Evolutionary conservation across 352 stramenopile species (phyloP).

Genomic region (Phytophthora constricta): DNA sequence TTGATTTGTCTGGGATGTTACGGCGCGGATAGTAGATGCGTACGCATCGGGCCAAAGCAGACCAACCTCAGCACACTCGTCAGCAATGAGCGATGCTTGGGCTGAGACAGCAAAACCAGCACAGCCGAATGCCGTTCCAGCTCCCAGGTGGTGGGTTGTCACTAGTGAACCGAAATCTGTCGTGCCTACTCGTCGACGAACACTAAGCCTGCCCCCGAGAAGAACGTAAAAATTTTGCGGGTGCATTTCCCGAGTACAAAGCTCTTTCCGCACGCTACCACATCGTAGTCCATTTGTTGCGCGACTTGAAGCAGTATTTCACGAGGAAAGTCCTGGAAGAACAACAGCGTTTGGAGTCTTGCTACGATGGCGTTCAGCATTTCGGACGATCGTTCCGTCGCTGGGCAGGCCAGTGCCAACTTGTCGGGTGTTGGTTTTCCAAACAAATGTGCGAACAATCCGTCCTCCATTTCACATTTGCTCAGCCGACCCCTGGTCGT

Average conservation of each 20-base stretch:
- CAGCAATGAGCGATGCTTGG: constrained; percentile 61
- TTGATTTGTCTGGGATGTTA: constrained; percentile 67
- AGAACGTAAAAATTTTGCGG: constrained; percentile 75
- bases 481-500: constrained; percentile 17
- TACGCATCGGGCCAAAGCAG: constrained; percentile 72
- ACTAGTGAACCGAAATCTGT: constrained; percentile 61
- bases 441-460: constrained; percentile 72
- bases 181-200: constrained; percentile 57
- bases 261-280: constrained; percentile 64
- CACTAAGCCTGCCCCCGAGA: constrained; percentile 60
- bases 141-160: constrained; percentile 71
- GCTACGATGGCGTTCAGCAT: constrained; percentile 59
- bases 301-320: constrained; percentile 53
- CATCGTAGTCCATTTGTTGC: constrained; percentile 66
- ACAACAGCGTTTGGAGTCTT: constrained; percentile 59
- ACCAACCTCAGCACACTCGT: constrained; percentile 71
- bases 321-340: constrained; percentile 72
- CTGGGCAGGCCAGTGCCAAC: constrained; percentile 58
- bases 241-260: constrained; percentile 68
- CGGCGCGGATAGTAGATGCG: constrained; percentile 55
- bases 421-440: constrained; percentile 70
- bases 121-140: constrained; percentile 65
- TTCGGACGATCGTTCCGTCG: constrained; percentile 42
- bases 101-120: constrained; percentile 56
- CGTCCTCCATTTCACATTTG: constrained; percentile 59